phyloP scores from a whole-genome alignment of 257 asterid genomes.

The Ajuga chamaepitys region DNA sequence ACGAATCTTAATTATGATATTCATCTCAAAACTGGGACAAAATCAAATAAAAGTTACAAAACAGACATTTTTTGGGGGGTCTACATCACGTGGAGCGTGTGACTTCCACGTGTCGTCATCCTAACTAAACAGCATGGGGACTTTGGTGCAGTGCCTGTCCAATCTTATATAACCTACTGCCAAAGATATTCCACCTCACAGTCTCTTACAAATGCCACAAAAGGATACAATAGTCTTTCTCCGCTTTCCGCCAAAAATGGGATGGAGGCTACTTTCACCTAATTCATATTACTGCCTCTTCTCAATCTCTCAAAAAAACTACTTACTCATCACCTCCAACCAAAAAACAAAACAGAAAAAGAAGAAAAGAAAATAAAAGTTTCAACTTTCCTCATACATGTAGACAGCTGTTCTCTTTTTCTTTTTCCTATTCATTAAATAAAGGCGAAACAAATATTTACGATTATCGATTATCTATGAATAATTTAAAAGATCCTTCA shows the following conservation, averaged over 20 bases:
- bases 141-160: conserved; percentile 27
- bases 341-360: neutral
- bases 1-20: neutral
- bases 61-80: conserved; percentile 1
- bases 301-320: neutral
- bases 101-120: conserved; percentile 24
- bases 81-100: neutral
- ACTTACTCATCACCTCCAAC: conserved; percentile 25
- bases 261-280: conserved; percentile 38
- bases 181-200: neutral
- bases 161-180: conserved; percentile 11
- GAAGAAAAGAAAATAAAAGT: neutral
- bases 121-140: conserved; percentile 19
- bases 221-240: conserved; percentile 26
- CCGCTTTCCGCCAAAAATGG: conserved; percentile 27
- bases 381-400: no score
- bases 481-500: no score
- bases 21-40: neutral
- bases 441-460: no score
- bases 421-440: no score
- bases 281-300: conserved; percentile 24
- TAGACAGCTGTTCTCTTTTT: no score
- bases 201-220: neutral
- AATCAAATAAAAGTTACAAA: neutral
- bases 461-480: no score